A percentile compares a stretch with the other conserved stretches of the same genome.
Evolutionary conservation across 495 filamentous ascomycete genomes (phyloP).

Genomic region (Penicillium ucsense): DNA sequence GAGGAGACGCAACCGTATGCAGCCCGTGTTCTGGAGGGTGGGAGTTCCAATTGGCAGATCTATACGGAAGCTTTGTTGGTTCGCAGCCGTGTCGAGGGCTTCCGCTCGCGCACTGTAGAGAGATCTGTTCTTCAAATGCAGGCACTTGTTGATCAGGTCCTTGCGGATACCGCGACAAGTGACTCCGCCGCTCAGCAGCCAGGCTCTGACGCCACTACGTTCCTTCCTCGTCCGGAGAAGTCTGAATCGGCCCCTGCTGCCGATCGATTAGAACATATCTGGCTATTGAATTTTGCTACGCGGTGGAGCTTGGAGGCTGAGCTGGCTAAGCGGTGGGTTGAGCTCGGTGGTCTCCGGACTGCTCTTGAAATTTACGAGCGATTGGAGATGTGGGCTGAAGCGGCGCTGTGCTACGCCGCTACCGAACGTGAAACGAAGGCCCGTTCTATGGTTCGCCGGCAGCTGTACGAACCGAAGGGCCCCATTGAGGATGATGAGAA

Average conservation of each 20-base stretch:
- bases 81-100: constrained; percentile 79
- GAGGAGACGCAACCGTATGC: constrained; percentile 92
- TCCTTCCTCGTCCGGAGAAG: constrained; percentile 69
- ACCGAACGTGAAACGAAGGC: constrained; percentile 82
- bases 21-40: constrained; percentile 74
- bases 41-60: constrained; percentile 93
- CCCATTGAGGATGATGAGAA: constrained; percentile 39
- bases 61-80: constrained; percentile 90
- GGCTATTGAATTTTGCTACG: constrained; percentile 70
- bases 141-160: constrained; percentile 89
- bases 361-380: constrained; percentile 95
- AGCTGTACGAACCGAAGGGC: constrained; percentile 59
- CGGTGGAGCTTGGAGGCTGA: constrained; percentile 92
- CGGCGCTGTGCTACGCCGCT: constrained; percentile 76
- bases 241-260: constrained; percentile 66
- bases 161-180: constrained; percentile 65
- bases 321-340: constrained; percentile 81
- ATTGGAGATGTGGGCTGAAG: constrained; percentile 91
- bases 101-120: constrained; percentile 76
- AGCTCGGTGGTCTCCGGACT: constrained; percentile 74
- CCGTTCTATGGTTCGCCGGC: constrained; percentile 57
- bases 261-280: constrained; percentile 73
- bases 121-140: constrained; percentile 88
- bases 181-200: constrained; percentile 22
- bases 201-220: constrained; percentile 47